A percentile compares a stretch with the other conserved stretches of the same genome.
Conservation (phyloP, 345 rosid genomes). For the Kandelia obovata region DNA sequence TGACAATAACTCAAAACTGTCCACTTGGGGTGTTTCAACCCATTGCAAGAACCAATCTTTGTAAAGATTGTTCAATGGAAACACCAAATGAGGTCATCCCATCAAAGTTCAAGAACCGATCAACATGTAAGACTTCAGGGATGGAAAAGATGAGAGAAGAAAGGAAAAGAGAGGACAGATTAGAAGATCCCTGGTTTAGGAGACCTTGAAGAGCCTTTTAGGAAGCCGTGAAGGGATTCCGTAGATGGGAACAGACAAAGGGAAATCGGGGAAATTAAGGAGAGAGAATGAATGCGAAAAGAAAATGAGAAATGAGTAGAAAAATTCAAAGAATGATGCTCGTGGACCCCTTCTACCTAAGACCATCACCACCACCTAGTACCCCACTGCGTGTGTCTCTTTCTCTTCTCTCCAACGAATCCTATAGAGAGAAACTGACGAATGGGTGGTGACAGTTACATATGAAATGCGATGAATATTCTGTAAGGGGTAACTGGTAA, state of each 20-base stretch:
- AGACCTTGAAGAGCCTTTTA: slow-evolving; percentile 5
- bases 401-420: background rate
- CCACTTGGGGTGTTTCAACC: background rate
- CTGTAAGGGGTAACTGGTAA: background rate
- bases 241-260: background rate
- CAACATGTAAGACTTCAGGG: background rate
- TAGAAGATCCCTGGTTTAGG: background rate
- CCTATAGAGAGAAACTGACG: slow-evolving; percentile 3
- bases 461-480: background rate
- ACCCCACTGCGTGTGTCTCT: background rate
- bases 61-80: background rate
- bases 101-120: background rate
- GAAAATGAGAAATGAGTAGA: background rate
- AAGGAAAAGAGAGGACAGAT: background rate
- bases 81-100: background rate
- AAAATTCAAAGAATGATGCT: slow-evolving; percentile 2
- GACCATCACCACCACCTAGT: background rate
- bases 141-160: background rate
- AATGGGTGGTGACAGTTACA: background rate
- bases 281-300: background rate
- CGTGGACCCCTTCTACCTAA: background rate
- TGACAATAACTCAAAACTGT: background rate
- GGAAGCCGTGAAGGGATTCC: slow-evolving; percentile 11
- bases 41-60: background rate
- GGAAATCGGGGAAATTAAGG: background rate